A percentile compares a stretch with the other conserved stretches of the same genome.
phyloP scores from a whole-genome alignment of 2,329 filamentous ascomycete species.

The Sporothrix pallida region DNA sequence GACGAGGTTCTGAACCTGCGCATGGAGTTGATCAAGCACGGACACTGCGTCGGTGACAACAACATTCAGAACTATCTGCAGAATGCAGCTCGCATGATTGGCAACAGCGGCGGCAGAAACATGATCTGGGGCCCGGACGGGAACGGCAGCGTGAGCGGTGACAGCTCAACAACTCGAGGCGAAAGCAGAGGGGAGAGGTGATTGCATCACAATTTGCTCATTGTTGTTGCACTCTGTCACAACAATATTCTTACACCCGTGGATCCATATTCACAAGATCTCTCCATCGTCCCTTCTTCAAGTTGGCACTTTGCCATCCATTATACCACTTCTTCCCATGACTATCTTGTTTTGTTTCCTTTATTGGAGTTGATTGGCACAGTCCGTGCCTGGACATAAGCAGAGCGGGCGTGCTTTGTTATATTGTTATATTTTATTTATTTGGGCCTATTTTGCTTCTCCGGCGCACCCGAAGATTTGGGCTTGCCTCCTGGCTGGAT shows the following conservation, averaged over 20 bases:
- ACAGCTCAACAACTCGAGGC: neutral
- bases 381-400: neutral
- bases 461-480: neutral
- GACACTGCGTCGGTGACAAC: conserved; percentile 39
- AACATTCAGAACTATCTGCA: conserved; percentile 43
- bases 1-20: conserved; percentile 45
- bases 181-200: neutral
- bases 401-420: conserved; percentile 2
- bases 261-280: too few relatives aligned
- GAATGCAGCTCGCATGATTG: conserved; percentile 38
- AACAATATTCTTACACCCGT: too few relatives aligned
- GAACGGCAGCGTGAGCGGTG: conserved; percentile 21
- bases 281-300: neutral
- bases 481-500: conserved; percentile 9
- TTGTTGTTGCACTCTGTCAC: too few relatives aligned
- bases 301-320: too few relatives aligned
- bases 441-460: neutral
- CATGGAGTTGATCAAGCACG: conserved; percentile 43
- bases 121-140: conserved; percentile 37
- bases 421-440: neutral
- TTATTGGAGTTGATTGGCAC: neutral
- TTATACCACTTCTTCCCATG: neutral
- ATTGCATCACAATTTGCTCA: too few relatives aligned
- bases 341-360: neutral
- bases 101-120: conserved; percentile 31